Conservation (phyloP, 208 protist species). For the Leishmania turanica region DNA sequence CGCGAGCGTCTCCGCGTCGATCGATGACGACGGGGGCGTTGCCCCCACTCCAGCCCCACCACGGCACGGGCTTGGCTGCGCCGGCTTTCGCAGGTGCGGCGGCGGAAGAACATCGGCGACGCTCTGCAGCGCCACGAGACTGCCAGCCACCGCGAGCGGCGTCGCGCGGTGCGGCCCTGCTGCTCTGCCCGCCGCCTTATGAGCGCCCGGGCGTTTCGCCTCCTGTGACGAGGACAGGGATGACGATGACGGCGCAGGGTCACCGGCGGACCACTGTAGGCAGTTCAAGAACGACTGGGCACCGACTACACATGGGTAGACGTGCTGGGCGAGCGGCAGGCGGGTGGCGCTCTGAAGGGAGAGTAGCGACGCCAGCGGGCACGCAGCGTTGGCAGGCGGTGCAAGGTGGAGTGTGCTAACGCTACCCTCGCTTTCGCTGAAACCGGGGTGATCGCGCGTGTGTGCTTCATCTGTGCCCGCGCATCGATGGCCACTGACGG, state of each 20-base stretch:
- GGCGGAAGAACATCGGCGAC: slow-evolving; percentile 16
- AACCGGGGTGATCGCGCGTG: not conserved
- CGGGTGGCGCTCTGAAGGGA: slow-evolving; percentile 7
- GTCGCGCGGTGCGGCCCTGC: slow-evolving; percentile 15
- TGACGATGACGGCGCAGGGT: not conserved
- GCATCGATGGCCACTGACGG: not conserved
- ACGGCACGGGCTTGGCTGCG: not conserved
- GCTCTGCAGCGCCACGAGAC: slow-evolving; percentile 33
- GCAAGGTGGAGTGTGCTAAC: not conserved
- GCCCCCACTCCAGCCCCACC: not conserved
- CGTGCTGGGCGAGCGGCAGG: slow-evolving; percentile 26
- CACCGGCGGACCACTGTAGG: slow-evolving; percentile 46
- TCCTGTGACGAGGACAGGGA: not conserved
- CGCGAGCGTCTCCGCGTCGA: slow-evolving; percentile 27
- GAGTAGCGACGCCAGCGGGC: slow-evolving; percentile 24
- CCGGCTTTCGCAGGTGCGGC: slow-evolving; percentile 13
- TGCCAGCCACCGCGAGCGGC: slow-evolving; percentile 67
- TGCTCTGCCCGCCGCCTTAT: slow-evolving; percentile 7
- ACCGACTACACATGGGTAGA: slow-evolving; percentile 37
- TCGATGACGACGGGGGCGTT: not conserved
- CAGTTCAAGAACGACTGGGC: slow-evolving; percentile 73
- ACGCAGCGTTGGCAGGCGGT: not conserved
- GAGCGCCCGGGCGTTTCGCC: not conserved
- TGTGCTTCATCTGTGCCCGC: not conserved
- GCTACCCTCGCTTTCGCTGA: not conserved